Conservation (phyloP, 345 rosid genomes). For the Eucalyptus pumila region DNA sequence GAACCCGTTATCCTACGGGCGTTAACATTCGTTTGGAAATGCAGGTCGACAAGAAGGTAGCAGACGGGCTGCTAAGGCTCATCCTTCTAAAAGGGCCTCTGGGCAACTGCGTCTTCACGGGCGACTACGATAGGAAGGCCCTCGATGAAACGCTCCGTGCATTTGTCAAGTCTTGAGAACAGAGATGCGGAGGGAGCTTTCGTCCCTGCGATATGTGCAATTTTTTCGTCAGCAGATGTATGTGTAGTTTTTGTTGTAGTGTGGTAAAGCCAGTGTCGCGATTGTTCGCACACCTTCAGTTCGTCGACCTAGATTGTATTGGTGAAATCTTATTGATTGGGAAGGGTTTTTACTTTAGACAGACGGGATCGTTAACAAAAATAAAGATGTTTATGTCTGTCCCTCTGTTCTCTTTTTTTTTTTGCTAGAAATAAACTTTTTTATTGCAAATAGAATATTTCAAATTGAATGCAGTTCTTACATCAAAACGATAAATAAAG, state of each 20-base stretch:
- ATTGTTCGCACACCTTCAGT: background rate
- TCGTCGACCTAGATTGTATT: background rate
- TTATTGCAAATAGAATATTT: background rate
- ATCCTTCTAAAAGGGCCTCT: constrained; percentile 90
- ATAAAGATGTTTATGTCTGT: background rate
- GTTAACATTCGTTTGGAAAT: background rate
- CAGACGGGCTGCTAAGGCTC: constrained; percentile 88
- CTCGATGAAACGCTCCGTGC: constrained; percentile 77
- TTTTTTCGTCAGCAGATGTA: background rate
- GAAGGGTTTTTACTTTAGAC: background rate
- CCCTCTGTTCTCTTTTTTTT: background rate
- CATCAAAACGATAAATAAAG: background rate
- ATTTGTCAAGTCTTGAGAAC: constrained; percentile 46
- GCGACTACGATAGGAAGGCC: constrained; percentile 77
- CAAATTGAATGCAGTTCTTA: background rate
- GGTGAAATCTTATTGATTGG: background rate
- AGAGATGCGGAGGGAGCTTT: background rate
- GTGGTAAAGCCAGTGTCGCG: background rate
- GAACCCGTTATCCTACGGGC: background rate
- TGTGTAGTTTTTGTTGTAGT: background rate
- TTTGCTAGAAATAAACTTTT: background rate
- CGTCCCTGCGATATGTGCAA: background rate
- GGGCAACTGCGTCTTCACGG: constrained; percentile 87
- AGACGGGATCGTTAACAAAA: background rate
- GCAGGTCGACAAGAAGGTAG: constrained; percentile 98